Conservation (phyloP, 2,329 filamentous ascomycete genomes). For the Orbilia ellipsospora region DNA sequence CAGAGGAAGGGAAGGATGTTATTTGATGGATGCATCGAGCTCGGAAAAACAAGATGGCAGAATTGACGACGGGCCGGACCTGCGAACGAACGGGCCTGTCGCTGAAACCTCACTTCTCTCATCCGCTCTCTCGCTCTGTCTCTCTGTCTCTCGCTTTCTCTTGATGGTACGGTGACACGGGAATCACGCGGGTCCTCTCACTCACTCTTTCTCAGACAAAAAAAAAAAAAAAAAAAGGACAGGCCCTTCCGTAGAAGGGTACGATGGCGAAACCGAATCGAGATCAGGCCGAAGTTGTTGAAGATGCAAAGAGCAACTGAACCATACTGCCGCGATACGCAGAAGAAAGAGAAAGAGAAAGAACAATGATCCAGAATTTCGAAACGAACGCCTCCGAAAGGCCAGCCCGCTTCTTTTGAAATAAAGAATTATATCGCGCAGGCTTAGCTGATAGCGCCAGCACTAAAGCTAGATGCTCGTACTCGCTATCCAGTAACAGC, state of each 20-base stretch:
- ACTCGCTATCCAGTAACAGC: too few relatives aligned
- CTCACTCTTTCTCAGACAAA: too few relatives aligned
- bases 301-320: too few relatives aligned
- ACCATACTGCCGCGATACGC: too few relatives aligned
- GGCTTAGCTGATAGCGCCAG: not conserved
- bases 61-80: slow-evolving; percentile 6
- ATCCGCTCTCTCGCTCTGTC: too few relatives aligned
- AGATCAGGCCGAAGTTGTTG: too few relatives aligned
- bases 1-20: not conserved
- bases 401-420: not conserved
- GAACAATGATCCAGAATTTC: not conserved
- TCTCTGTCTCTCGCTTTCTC: too few relatives aligned
- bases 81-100: slow-evolving; percentile 4
- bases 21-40: not conserved
- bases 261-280: too few relatives aligned
- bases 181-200: not conserved
- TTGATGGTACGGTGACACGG: slow-evolving; percentile 3
- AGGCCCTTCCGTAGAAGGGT: too few relatives aligned
- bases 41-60: slow-evolving; percentile 13
- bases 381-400: slow-evolving; percentile 3
- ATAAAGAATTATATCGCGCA: slow-evolving; percentile 4
- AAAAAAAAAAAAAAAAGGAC: too few relatives aligned
- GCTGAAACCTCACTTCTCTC: slow-evolving; percentile 2
- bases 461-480: too few relatives aligned
- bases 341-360: too few relatives aligned